Evolutionary conservation across 2,329 filamentous ascomycete genomes (phyloP).

Genomic region (Delphinella strobiligena): DNA sequence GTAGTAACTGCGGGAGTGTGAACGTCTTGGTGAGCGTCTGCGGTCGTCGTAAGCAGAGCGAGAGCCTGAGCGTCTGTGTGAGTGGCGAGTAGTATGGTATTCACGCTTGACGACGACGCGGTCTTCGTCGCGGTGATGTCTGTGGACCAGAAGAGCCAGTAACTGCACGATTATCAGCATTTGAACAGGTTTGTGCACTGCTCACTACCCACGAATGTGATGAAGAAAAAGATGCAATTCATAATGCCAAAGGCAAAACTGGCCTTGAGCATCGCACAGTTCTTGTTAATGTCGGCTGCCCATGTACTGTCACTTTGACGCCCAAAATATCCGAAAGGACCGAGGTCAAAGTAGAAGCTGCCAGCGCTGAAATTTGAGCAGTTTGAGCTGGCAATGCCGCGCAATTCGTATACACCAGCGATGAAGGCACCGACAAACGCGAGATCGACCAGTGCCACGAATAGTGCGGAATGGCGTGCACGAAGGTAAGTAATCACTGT

Average conservation of each 20-base stretch:
- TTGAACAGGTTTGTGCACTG: neutral
- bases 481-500: constrained; percentile 48
- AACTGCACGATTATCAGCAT: constrained; percentile 18
- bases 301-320: constrained; percentile 33
- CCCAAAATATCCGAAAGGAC: constrained; percentile 45
- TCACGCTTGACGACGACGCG: constrained; percentile 42
- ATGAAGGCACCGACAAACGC: constrained; percentile 53
- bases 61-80: constrained; percentile 25
- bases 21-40: constrained; percentile 9
- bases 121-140: constrained; percentile 33
- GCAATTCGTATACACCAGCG: constrained; percentile 46
- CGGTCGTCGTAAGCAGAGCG: constrained; percentile 17
- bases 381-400: constrained; percentile 47
- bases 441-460: constrained; percentile 50
- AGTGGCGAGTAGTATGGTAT: constrained; percentile 33
- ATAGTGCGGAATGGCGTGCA: constrained; percentile 45
- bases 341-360: constrained; percentile 35
- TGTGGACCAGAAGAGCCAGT: constrained; percentile 51
- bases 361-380: constrained; percentile 48
- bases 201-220: constrained; percentile 10
- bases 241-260: constrained; percentile 84
- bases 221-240: constrained; percentile 36
- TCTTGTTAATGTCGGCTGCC: constrained; percentile 52
- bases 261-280: constrained; percentile 86
- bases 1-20: constrained; percentile 18